Base-by-base conservation (phyloP, 495 filamentous ascomycete genomes). In the Astrocystis sublimbata region DNA sequence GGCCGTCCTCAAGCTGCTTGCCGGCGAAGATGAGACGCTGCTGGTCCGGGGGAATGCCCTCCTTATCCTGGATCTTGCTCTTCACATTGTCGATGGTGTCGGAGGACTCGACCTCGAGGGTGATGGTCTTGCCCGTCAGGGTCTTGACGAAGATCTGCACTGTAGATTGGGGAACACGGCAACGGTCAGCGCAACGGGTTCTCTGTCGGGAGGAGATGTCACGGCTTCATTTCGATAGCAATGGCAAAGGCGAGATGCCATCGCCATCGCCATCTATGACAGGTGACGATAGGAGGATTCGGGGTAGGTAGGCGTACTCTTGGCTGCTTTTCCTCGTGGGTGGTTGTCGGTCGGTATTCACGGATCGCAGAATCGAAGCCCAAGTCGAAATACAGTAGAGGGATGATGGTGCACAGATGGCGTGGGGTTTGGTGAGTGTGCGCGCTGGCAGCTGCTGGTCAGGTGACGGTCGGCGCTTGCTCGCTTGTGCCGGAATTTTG, bases 41-140 rank as follows among this genome's bases (percentile, higher is more conserved):
- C 82, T 98, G 94, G 81, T 98, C 94, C 63, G 94, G 94, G 65
- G 94, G 94, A 73, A 98, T 98, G 71, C 94, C 94, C 81, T 98
- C 94, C 89, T 98, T 98, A 82, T 98, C 94, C 84, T 98, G 93
- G 78, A 96, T 96, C 86, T 96, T 96, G 78, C 85, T 83, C 85
- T 93, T 96, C 77, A 96, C 91, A 85, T 94, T 94, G 85, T 96
- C 94, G 89, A 98, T 98, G 66, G 94, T 97, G 83, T 98, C 93
- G 75, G 87, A 90, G 77, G 92, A 96, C 86, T 97, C 93, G 78
- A 97, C 93, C 87, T 98, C 94, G 75, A 98, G 91, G 81, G 94
- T 98, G 88, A 97, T 98, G 81, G 94, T 98, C 89, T 98, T 98
- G 83, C 94, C 92, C 83, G 92, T 94, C 70, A 94, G 88, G 84